phyloP scores from a whole-genome alignment of 331 rosid species.

The Malus hybrid region DNA sequence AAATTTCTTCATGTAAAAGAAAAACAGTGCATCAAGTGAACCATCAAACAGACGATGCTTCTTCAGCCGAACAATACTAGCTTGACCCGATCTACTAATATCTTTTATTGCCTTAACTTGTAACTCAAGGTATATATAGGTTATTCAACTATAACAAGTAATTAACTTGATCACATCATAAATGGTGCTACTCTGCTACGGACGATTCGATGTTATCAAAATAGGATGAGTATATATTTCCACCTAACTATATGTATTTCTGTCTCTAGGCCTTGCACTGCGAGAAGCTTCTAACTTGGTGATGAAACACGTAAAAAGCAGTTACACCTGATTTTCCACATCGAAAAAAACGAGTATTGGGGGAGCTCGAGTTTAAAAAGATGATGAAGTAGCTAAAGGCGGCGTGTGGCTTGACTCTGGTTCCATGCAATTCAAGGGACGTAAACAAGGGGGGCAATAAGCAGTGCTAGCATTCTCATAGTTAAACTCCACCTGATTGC shows the following conservation, averaged over 20 bases:
- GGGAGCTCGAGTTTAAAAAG: constrained; percentile 1
- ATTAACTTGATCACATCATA: not conserved
- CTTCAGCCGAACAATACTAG: not conserved
- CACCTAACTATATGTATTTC: not conserved
- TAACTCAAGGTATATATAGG: not conserved
- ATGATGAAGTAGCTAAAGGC: constrained; percentile 26
- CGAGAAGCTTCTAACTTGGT: not conserved
- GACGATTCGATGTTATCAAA: not conserved
- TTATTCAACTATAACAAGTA: not conserved
- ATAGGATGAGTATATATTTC: not conserved
- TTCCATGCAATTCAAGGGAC: constrained; percentile 41
- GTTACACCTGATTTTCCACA: not conserved
- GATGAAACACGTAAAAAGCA: too few species aligned
- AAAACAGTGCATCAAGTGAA: not conserved
- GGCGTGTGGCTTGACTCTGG: constrained; percentile 39
- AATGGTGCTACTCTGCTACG: not conserved
- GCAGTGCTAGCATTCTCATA: constrained; percentile 58
- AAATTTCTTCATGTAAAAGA: not conserved
- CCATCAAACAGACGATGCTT: not conserved
- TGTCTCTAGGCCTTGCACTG: not conserved
- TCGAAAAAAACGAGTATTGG: not conserved
- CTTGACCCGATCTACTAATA: not conserved
- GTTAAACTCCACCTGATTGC: constrained; percentile 41
- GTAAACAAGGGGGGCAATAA: constrained; percentile 59
- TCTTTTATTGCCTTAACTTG: not conserved